Conservation (phyloP, 2,329 filamentous ascomycete species). For the Colletotrichum simmondsii region DNA sequence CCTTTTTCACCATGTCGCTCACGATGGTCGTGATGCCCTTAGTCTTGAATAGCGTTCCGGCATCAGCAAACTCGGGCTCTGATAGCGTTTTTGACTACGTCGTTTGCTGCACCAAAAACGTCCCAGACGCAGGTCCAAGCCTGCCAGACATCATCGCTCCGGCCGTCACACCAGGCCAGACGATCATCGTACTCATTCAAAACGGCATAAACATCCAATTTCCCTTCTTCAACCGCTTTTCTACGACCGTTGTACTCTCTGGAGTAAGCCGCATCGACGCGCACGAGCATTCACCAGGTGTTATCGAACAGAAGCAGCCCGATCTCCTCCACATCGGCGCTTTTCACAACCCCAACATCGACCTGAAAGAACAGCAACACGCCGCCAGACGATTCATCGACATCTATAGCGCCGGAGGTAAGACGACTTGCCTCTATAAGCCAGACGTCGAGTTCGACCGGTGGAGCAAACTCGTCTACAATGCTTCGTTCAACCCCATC, state of each 20-base stretch:
- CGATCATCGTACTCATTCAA: slow-evolving; percentile 67
- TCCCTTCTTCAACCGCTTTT: slow-evolving; percentile 61
- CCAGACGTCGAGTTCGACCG: slow-evolving; percentile 53
- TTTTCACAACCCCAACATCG: slow-evolving; percentile 52
- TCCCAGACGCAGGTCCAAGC: slow-evolving; percentile 62
- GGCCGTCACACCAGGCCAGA: slow-evolving; percentile 61
- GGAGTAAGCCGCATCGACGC: slow-evolving; percentile 64
- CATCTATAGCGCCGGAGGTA: slow-evolving; percentile 58
- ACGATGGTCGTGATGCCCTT: not conserved
- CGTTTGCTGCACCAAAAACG: slow-evolving; percentile 68
- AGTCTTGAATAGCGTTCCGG: slow-evolving; percentile 36
- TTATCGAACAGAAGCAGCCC: slow-evolving; percentile 62
- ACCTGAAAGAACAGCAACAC: slow-evolving; percentile 36
- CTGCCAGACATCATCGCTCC: slow-evolving; percentile 60
- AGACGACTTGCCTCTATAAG: slow-evolving; percentile 53
- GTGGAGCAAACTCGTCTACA: slow-evolving; percentile 64
- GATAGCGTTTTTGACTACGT: slow-evolving; percentile 62
- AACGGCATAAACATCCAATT: slow-evolving; percentile 74
- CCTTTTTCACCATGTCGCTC: not conserved
- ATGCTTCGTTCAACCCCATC: slow-evolving; percentile 63
- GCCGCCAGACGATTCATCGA: slow-evolving; percentile 55
- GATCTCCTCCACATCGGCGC: slow-evolving; percentile 63
- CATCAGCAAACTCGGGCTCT: not conserved
- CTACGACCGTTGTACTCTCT: slow-evolving; percentile 61
- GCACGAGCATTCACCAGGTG: slow-evolving; percentile 56